Base-by-base conservation (phyloP, 75 land plant species). In the Picea sitchensis region DNA sequence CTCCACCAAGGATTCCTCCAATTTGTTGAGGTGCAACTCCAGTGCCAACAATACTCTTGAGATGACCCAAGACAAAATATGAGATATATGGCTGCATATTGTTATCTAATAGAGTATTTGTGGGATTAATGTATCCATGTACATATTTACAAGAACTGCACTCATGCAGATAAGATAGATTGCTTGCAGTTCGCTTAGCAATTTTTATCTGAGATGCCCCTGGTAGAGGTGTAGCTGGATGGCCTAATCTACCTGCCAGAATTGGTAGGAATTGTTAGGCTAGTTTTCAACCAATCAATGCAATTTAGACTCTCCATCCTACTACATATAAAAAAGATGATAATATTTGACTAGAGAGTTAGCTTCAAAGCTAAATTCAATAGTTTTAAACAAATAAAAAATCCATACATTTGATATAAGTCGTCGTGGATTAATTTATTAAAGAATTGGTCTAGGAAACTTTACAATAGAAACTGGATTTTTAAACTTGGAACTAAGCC, bases 91-190 rank as follows among this genome's bases (percentile, higher is more conserved):
- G 90, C 47, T 89, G 85, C 88, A 83, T 86, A 26, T 90, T 90
- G 56, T 36, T 65, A 86, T 94, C 94, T 56, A 96, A 83, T 78
- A 96, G 90, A 79, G 94, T 85, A 85, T 94, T 92, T 34, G 91
- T 85, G 26, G 99, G 89, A 81, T 94, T 96, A 38, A 96, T 75
- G 86, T 94, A 88, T 17, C 96, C 99, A 60, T 96, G 99, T 77
- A 88, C 92, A 63, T 81, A 87, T 83, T 96, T 96, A 47, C 92
- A 82, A 18, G 93, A 90, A 79, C 92, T 90, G 87, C 90, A 86
- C 61, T 96, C 96, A 63, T 96, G 99, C 44, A 96, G 82, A 74
- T 89, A 86, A 73, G 93, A 90, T 67, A 96, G 79, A 17, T 96
- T 96, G 4, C 88, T 82, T 8, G 96, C 99, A 15, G 88, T 77